Evolutionary conservation across 2,329 filamentous ascomycete species (phyloP).

Genomic region (Tolypocladium nubicola): DNA sequence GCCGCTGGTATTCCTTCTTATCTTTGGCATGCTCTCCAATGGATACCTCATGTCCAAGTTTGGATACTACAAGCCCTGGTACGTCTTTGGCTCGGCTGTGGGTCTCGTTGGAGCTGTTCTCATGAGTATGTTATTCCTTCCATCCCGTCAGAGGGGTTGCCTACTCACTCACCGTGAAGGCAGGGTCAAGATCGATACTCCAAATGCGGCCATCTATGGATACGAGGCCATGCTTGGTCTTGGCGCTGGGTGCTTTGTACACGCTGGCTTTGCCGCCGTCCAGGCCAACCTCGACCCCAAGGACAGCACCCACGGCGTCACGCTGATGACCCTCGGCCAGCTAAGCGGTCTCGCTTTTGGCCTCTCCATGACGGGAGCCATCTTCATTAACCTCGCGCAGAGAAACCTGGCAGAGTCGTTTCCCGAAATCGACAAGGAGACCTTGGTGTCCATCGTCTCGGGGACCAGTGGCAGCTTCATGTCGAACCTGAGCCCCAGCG

Average conservation of each 20-base stretch:
- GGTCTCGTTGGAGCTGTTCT: neutral
- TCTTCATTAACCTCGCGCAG: conserved; percentile 19
- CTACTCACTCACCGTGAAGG: neutral
- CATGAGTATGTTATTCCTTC: neutral
- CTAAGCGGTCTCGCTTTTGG: conserved; percentile 20
- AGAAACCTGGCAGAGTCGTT: neutral
- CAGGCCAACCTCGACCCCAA: conserved; percentile 17
- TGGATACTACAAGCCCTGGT: neutral
- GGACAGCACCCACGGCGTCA: conserved; percentile 15
- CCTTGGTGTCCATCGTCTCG: neutral
- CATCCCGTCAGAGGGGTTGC: too few species aligned
- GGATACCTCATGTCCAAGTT: neutral
- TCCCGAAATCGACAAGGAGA: neutral
- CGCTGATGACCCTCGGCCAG: conserved; percentile 21
- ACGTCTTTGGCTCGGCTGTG: neutral
- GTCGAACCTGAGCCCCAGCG: neutral
- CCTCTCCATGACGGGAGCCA: conserved; percentile 19
- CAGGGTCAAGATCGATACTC: neutral
- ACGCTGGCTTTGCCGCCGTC: conserved; percentile 22
- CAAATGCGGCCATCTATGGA: neutral
- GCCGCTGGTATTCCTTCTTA: conserved; percentile 23
- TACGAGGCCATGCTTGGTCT: neutral
- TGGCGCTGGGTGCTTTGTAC: conserved; percentile 6
- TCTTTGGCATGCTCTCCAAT: neutral
- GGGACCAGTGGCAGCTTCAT: neutral